Base-by-base conservation (phyloP, 768 basidiomycete species). In the Lepiota venenata region DNA sequence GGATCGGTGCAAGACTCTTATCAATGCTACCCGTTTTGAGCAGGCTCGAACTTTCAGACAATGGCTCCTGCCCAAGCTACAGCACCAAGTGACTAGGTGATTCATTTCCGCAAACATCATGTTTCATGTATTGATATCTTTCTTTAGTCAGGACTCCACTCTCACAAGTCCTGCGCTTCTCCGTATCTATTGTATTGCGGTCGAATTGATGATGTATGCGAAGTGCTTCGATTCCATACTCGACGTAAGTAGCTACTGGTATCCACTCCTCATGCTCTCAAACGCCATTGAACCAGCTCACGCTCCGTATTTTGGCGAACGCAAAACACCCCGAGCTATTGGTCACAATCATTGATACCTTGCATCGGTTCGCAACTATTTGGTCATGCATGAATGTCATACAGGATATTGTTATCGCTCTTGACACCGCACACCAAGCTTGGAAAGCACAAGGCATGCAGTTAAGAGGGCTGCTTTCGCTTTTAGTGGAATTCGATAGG, bases 351-450 rank as follows among this genome's bases (percentile, higher is more conserved):
- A 76, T 91, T n/a, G 83, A 87, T 58, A 83, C 83, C 4, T 74
- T 93, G n/a, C 79, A 82, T 56, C 82, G 86, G 6, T 85, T 86
- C 60, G 77, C 80, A 10, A 78, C 81, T 18, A 83, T 91, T 45
- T 93, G 89, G 90, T 79, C 81, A 11, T 88, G 86, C 56, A 88
- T 92, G 84, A 77, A 88, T 61, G 77, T 70, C 10, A 78, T 80
- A 56, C 70, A 72, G 16, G 68, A 62, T 0, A 83, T 92, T 49
- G 75, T 84, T 2, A 68, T 71, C 6, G 78, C 85, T 0, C 76
- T 93, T 20, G 82, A 83, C 60, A 67, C 74, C 25, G 80, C 85
- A 2, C 83, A 90, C 62, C 76, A 83, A 48, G 65, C 71, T 1
- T 87, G 84, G 81, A 84, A 84, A 62, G 71, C 75, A 14, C 78